These are phyloP conservation scores for Cytospora mali DNA, from an alignment of 2,329 filamentous ascomycete species.

Conservation along the genomic window DNA sequence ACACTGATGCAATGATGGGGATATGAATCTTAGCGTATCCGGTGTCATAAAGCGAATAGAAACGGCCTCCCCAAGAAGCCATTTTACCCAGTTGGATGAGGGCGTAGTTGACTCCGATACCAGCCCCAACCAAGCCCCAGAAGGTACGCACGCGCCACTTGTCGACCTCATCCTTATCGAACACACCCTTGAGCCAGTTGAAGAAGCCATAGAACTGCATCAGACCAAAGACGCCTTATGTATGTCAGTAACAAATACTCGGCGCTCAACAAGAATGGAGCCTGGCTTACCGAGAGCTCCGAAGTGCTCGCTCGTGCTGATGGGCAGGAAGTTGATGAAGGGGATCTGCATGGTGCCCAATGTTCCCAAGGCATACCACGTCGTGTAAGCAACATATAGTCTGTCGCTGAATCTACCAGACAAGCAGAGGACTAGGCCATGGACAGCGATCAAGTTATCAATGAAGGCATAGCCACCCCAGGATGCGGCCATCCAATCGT, in stretches of 20 bases:
- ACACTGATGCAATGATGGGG: slow-evolving; percentile 99
- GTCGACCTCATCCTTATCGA: slow-evolving; percentile 92
- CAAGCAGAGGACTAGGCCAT: slow-evolving; percentile 89
- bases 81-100: slow-evolving; percentile 87
- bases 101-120: slow-evolving; percentile 78
- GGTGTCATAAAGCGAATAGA: slow-evolving; percentile 99
- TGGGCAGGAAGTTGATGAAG: slow-evolving; percentile 95
- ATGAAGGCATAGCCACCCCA: slow-evolving; percentile 99
- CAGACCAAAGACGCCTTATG: slow-evolving; percentile 85
- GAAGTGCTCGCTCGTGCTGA: slow-evolving; percentile 98
- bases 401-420: slow-evolving; percentile 97
- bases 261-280: background rate
- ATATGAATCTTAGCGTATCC: slow-evolving; percentile 99
- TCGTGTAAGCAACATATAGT: slow-evolving; percentile 94
- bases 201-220: slow-evolving; percentile 92
- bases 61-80: slow-evolving; percentile 96
- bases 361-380: slow-evolving; percentile 96
- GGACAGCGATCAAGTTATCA: slow-evolving; percentile 92
- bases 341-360: slow-evolving; percentile 99
- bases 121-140: slow-evolving; percentile 71
- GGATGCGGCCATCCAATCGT: slow-evolving; percentile 99
- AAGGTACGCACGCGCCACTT: slow-evolving; percentile 80
- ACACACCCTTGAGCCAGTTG: slow-evolving; percentile 83
- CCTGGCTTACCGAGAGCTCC: slow-evolving; percentile 75
- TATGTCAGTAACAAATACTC: slow-evolving; percentile 26